Evolutionary conservation across 1,284 basidiomycete genomes (phyloP).

Genomic region (Butyriboletus regius): DNA sequence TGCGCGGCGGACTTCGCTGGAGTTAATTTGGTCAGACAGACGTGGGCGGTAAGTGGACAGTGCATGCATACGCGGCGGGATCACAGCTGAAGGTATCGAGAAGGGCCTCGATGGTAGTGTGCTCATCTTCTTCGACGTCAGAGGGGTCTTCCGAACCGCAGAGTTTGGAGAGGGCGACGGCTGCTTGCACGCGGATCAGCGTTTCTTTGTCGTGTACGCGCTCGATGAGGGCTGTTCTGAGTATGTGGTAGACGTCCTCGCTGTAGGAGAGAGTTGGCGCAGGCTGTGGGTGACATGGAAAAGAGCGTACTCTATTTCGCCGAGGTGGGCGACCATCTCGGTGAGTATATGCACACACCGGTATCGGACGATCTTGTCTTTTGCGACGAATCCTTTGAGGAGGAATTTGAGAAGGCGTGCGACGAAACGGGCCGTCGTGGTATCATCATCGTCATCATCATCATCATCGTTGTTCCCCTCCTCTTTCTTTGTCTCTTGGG

Average conservation of each 20-base stretch:
- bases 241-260: constrained; percentile 70
- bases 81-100: constrained; percentile 72
- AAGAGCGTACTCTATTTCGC: constrained; percentile 70
- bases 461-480: constrained; percentile 41
- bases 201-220: constrained; percentile 83
- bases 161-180: constrained; percentile 78
- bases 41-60: background rate
- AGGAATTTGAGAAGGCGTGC: constrained; percentile 70
- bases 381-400: constrained; percentile 77
- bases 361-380: constrained; percentile 83
- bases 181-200: constrained; percentile 75
- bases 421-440: constrained; percentile 67
- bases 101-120: constrained; percentile 60
- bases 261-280: constrained; percentile 36
- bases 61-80: constrained; percentile 62
- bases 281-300: background rate
- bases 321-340: constrained; percentile 71
- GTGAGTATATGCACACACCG: constrained; percentile 74
- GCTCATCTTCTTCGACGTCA: constrained; percentile 60
- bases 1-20: constrained; percentile 83
- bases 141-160: constrained; percentile 68
- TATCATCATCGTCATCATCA: constrained; percentile 61
- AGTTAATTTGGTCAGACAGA: background rate
- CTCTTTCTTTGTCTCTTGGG: constrained; percentile 33
- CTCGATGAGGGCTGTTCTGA: constrained; percentile 67